Conservation (phyloP, 306 rosid genomes). For the Fagus crenata region DNA sequence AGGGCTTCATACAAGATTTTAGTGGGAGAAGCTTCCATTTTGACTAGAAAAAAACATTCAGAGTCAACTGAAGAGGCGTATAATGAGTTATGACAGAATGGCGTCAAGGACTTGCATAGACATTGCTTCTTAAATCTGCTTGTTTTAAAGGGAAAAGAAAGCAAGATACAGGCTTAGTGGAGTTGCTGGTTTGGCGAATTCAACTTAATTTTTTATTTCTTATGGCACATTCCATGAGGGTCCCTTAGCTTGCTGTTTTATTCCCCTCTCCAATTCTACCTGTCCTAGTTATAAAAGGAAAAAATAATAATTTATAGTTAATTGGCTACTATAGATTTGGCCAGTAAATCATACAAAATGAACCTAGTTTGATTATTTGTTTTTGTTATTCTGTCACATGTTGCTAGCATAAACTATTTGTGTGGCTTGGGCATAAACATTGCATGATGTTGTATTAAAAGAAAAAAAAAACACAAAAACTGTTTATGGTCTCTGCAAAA, state of each 20-base stretch:
- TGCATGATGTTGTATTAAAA: background rate
- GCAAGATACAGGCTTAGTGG: slow-evolving; percentile 3
- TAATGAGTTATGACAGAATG: background rate
- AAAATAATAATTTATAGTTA: too few species aligned
- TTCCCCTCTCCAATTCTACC: background rate
- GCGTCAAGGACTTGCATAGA: background rate
- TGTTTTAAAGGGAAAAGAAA: background rate
- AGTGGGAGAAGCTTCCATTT: slow-evolving; percentile 15
- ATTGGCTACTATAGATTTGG: background rate
- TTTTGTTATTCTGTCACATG: background rate
- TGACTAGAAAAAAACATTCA: background rate
- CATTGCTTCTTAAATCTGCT: background rate
- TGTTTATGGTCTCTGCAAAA: background rate
- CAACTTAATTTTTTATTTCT: background rate
- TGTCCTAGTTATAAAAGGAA: background rate
- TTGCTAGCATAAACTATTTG: background rate
- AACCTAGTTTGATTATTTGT: background rate
- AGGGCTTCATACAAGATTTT: background rate
- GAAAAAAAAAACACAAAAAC: background rate
- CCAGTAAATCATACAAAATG: background rate
- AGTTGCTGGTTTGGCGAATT: background rate
- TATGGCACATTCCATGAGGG: background rate
- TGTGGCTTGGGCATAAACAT: background rate
- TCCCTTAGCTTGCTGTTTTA: background rate
- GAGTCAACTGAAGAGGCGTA: background rate